Evolutionary conservation across 2,329 filamentous ascomycete species (phyloP), one percentile per base, ranked within the genome.

Genomic region (Neoascochyta sp.): DNA sequence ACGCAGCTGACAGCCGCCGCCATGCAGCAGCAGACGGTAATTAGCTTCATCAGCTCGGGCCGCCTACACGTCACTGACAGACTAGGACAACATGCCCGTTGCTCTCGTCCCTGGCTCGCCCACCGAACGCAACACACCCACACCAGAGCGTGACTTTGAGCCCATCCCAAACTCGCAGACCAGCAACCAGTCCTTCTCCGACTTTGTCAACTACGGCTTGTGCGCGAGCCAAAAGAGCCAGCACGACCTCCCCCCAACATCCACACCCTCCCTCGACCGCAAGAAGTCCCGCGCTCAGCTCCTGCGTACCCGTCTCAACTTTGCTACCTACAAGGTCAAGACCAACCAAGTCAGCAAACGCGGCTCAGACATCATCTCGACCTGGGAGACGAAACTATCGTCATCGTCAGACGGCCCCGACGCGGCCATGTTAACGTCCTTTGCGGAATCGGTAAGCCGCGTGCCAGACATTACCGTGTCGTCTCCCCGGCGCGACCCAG

Each of bases 311-410:
- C 75, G 83, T n/a, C 74, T 89, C 10, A 71, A 75, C 16, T 73
- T 87, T 12, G 84, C 82, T 9, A 75, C 75, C 52, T 88, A 87
- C 69, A 88, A 88, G 63, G 70, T 89, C 44, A 74, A 73, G 34
- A 88, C 83, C 2, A 79, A 83, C 37, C 84, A 89, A 61, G 74
- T 78, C 31, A 66, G 75, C 34, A 70, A 84, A 16, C 80, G 82
- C 1, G 41, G 49, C 71, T 86, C 39, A 69, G 78, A 32, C 64
- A 75, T 87, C 22, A 54, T 64, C 8, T 54, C 57, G 5, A 46
- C 43, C 9, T 57, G 47, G 26, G 48, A 61, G 18, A 32, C 43
- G 9, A 43, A 40, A n/a, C 25, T 45, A 16, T 45, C 49, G 2
- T 45, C 40, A 10, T 46, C 42, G 9, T 41, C 34, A 24, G 32